Base-by-base conservation (phyloP, 2,329 filamentous ascomycete genomes). In the Monilinia fructicola region DNA sequence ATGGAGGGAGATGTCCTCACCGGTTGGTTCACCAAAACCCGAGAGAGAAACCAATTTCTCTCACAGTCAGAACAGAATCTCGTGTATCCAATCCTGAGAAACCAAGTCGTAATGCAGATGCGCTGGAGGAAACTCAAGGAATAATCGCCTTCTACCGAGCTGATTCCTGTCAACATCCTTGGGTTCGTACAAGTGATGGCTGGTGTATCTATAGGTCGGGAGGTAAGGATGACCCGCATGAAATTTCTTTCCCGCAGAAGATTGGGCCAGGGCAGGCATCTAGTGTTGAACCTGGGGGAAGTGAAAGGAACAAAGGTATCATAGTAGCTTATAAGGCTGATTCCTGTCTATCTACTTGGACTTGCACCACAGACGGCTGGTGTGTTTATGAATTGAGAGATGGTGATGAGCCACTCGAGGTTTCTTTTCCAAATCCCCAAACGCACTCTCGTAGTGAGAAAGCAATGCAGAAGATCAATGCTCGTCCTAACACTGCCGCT, bases 11-110 rank as follows among this genome's bases (percentile, higher is more conserved):
- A 38, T 64, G 52, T 44, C 52, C 52, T 23, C 46, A 26, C 2
- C 42, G 14, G 1, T 60, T 50, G 14, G 44, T 38, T 50, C 44
- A 44, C 5, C 28, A 26, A 26, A 38, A 48, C 12, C 58, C 58
- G n/a, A 21, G 28, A 38, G 44, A 50, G 28, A 38, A 50, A 60
- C 58, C 58, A 60, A 50, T 26, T 60, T 26, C 58, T 60, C 48
- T 60, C 14, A 38, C 46, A 1, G 14, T 60, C 28, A 50, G n/a
- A 16, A 16, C 12, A 50, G 28, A 46, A 26, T 31, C 58, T 38
- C 28, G 10, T 7, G 44, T 38, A 38, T 14, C 28, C 28, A 60
- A 38, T 7, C 23, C 7, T 26, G 31, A 48, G 48, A 28, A 38
- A 6, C 21, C 26, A n/a, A 21, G 21, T 3, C 44, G 58, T 23